phyloP scores from a whole-genome alignment of 768 basidiomycete species.

The Boletus sensibilis region DNA sequence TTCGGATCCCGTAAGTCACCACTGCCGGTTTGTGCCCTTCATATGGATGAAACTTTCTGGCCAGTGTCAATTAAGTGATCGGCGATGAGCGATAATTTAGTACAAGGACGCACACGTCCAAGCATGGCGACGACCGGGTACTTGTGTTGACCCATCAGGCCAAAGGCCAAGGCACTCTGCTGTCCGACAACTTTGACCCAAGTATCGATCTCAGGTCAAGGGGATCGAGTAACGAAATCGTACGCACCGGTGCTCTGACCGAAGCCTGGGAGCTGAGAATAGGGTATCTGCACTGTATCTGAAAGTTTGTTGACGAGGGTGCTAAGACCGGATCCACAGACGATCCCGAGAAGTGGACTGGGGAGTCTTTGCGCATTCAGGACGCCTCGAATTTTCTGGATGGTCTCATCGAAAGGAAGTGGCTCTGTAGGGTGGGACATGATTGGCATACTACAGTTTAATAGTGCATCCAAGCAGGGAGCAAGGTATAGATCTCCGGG shows the following conservation, averaged over 20 bases:
- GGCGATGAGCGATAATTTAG: not conserved
- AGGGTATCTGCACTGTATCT: conserved; percentile 59
- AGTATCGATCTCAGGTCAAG: not conserved
- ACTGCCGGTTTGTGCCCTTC: conserved; percentile 74
- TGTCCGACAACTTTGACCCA: conserved; percentile 70
- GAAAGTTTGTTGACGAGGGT: conserved; percentile 65
- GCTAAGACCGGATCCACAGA: conserved; percentile 84
- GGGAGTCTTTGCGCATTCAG: conserved; percentile 36
- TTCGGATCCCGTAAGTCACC: conserved; percentile 75
- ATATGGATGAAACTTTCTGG: conserved; percentile 73
- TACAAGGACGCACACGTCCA: conserved; percentile 57
- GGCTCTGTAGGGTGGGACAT: conserved; percentile 16
- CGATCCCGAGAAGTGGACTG: conserved; percentile 72
- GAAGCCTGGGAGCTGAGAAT: conserved; percentile 70
- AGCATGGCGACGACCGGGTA: conserved; percentile 89
- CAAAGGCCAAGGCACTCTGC: conserved; percentile 77
- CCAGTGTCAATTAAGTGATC: conserved; percentile 4
- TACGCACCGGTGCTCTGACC: conserved; percentile 68
- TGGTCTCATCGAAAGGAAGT: conserved; percentile 29
- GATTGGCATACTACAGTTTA: not conserved
- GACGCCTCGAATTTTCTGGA: conserved; percentile 29
- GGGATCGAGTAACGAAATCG: not conserved
- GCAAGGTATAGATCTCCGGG: not conserved
- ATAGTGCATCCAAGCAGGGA: not conserved
- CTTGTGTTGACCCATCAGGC: conserved; percentile 61